These are phyloP conservation scores for Amylostereum areolatum DNA, from an alignment of 1,284 basidiomycete genomes.

Conservation along the genomic window DNA sequence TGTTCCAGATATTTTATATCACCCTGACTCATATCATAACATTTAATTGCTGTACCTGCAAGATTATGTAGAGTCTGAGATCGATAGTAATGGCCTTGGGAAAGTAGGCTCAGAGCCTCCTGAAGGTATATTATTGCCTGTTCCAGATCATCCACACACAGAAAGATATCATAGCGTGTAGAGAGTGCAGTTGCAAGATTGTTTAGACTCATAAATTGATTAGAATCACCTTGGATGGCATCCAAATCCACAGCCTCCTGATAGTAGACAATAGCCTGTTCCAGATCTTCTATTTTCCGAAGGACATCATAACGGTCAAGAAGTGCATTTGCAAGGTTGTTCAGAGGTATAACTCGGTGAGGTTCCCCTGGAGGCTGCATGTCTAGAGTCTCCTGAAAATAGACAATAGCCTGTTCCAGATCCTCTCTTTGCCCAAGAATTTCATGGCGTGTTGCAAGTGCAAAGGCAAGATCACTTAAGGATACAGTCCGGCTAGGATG, in stretches of 20 bases:
- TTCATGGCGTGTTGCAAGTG: not conserved
- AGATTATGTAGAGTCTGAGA: not conserved
- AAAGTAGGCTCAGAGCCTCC: not conserved
- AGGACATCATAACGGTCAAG: slow-evolving; percentile 18
- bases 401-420: not conserved
- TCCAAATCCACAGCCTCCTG: not conserved
- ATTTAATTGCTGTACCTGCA: slow-evolving; percentile 16
- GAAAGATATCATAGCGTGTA: not conserved
- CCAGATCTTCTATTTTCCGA: slow-evolving; percentile 1
- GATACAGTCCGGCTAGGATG: not conserved
- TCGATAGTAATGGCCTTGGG: not conserved
- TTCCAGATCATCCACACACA: not conserved
- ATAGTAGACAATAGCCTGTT: not conserved
- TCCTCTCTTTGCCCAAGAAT: not conserved
- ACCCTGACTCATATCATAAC: slow-evolving; percentile 14
- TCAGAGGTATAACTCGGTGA: slow-evolving; percentile 8
- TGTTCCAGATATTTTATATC: slow-evolving; percentile 17
- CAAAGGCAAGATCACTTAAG: not conserved
- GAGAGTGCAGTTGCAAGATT: not conserved
- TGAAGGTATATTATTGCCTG: not conserved
- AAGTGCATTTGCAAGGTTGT: slow-evolving; percentile 21
- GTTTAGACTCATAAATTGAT: not conserved
- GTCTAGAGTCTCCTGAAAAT: not conserved
- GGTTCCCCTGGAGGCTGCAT: slow-evolving; percentile 2
- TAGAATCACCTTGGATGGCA: not conserved